Evolutionary conservation across 257 asterid genomes (phyloP), one percentile per base, ranked within the genome.

Genomic region (Prunella vulgaris): DNA sequence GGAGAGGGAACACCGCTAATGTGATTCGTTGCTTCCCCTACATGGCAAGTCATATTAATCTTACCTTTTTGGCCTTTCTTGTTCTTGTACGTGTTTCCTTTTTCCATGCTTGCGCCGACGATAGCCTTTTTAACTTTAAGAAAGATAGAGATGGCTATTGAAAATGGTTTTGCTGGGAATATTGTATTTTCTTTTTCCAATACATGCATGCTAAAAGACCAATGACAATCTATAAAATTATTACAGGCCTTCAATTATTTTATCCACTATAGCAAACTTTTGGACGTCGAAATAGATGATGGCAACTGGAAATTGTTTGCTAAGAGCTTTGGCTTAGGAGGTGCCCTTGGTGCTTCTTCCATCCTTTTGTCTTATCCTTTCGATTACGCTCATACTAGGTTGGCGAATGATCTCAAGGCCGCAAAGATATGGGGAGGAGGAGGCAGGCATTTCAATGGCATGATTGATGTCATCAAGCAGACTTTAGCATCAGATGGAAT

Each of bases 321-420:
- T 25, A 78, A 78, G 10, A 73, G 73, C 59, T 42, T 80, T 27
- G 82, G 53, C 7, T 77, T 82, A 12, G 82, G 84, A 24, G 81
- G 84, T 20, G 84, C 84, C 7, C 79, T 82, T 32, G 84, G 84
- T 44, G 82, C 82, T 60, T 69, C 82, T 52, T 80, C 84, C 61
- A 74, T 70, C 10, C 44, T 80, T n/a, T 70, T 80, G 35, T 82
- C 78, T 13, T 82, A 82, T 65, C 70, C 84, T 2, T 77, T 82
- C 28, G 84, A 82, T 32, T 82, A 73, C 48, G 86, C 86, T 57
- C 84, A 80, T 32, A 79, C 84, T 54, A 69, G 84, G 20, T 53
- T 82, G 62, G 76, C 82, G 1, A 91, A 88, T 78, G 97, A 91
- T 25, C 84, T 95, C 59, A 91, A 91, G 81, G 87, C 97, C 37